Conservation (phyloP, 2,329 filamentous ascomycete genomes). For the Neonectria punicea region DNA sequence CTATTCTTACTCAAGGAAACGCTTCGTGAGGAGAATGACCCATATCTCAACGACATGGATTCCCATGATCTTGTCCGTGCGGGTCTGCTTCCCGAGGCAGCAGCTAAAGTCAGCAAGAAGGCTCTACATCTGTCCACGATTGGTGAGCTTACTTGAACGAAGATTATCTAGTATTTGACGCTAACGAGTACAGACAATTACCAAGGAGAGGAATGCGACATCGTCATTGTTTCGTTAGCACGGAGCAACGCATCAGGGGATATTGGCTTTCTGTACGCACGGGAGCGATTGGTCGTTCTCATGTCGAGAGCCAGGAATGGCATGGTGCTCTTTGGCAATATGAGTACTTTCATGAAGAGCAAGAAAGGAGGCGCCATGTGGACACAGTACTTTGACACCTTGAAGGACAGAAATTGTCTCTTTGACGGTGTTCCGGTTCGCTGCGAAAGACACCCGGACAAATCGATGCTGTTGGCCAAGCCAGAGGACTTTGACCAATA, state of each 20-base stretch:
- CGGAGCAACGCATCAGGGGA: constrained; percentile 71
- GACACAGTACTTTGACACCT: constrained; percentile 64
- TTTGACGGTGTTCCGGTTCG: constrained; percentile 69
- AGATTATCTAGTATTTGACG: not conserved
- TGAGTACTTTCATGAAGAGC: constrained; percentile 71
- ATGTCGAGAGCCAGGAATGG: constrained; percentile 73
- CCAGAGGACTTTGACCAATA: constrained; percentile 68
- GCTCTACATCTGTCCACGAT: constrained; percentile 74
- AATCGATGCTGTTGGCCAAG: constrained; percentile 55
- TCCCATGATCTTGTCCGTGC: constrained; percentile 67
- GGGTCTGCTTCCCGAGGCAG: constrained; percentile 67
- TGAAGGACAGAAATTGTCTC: constrained; percentile 63
- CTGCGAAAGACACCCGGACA: constrained; percentile 69
- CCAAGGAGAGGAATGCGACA: constrained; percentile 80
- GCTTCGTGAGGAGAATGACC: constrained; percentile 68
- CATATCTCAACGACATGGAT: constrained; percentile 75
- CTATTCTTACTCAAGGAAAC: constrained; percentile 65
- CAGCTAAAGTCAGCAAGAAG: constrained; percentile 61
- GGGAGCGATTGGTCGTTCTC: constrained; percentile 76
- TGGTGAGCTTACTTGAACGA: constrained; percentile 57
- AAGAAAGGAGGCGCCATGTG: constrained; percentile 57
- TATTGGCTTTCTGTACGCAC: constrained; percentile 76
- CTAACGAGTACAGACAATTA: constrained; percentile 70
- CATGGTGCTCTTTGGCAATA: constrained; percentile 77
- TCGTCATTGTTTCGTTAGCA: constrained; percentile 75